Conservation (phyloP, 306 rosid genomes). For the Cicer arietinum region DNA sequence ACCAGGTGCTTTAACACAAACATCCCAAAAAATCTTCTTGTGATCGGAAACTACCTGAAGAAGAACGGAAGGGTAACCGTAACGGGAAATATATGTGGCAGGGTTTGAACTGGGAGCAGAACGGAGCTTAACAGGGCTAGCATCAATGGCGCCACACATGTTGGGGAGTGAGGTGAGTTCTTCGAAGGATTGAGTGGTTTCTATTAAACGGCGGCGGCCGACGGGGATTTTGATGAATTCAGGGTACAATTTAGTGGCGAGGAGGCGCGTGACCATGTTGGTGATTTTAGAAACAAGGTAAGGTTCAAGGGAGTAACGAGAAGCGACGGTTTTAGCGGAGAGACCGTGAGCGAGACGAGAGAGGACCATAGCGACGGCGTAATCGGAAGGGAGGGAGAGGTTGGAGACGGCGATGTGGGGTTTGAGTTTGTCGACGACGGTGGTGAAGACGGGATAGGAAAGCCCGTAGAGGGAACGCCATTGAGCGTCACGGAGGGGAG, state of each 20-base stretch:
- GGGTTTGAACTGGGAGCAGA: constrained; percentile 37
- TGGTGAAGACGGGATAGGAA: constrained; percentile 85
- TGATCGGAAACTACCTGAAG: constrained; percentile 91
- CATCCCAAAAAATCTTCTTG: constrained; percentile 92
- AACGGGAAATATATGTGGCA: constrained; percentile 58
- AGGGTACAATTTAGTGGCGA: constrained; percentile 88
- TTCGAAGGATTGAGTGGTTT: constrained; percentile 80
- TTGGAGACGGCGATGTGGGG: constrained; percentile 85
- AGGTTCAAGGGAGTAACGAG: constrained; percentile 92
- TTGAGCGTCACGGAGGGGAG: constrained; percentile 90
- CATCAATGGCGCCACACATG: constrained; percentile 91
- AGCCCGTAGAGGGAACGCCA: constrained; percentile 95
- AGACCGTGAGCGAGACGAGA: constrained; percentile 89
- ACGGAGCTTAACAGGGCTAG: constrained; percentile 63
- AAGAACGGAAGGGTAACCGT: constrained; percentile 71
- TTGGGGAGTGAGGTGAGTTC: constrained; percentile 89
- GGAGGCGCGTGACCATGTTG: constrained; percentile 92
- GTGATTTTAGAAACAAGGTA: constrained; percentile 89
- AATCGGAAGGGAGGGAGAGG: constrained; percentile 88
- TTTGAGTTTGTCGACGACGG: constrained; percentile 86
- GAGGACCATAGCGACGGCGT: constrained; percentile 93
- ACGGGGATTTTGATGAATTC: constrained; percentile 88
- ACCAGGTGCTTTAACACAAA: constrained; percentile 86
- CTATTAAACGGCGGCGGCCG: constrained; percentile 70
- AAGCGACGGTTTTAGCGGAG: constrained; percentile 70